Percentiles rank a stretch among this genome's conserved stretches.
Conservation (phyloP, 306 rosid species). For the Trifolium pratense region DNA sequence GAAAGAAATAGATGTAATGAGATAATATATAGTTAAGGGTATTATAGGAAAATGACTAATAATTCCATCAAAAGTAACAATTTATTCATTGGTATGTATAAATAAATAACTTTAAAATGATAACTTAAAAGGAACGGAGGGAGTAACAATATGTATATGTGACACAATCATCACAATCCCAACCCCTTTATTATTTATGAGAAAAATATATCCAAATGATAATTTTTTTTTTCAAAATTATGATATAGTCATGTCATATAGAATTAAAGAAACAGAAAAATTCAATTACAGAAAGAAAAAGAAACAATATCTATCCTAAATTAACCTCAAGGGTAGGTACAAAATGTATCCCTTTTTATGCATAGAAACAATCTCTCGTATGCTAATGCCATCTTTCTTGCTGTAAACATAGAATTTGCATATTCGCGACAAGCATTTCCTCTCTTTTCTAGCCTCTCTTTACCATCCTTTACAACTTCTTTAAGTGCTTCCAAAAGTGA, state of each 20-base stretch:
- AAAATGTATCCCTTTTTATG: constrained; percentile 67
- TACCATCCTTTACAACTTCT: constrained; percentile 68
- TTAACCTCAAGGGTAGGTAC: constrained; percentile 62
- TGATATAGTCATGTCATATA: background rate
- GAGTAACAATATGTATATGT: background rate
- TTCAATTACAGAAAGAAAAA: background rate
- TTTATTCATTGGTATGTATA: background rate
- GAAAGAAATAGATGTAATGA: background rate
- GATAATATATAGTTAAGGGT: background rate
- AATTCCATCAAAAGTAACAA: background rate
- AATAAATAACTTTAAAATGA: background rate
- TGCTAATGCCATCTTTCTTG: constrained; percentile 85
- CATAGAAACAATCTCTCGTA: constrained; percentile 88
- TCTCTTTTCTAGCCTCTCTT: constrained; percentile 60
- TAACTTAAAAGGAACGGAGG: background rate
- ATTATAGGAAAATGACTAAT: background rate
- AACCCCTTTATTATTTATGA: constrained; percentile 12
- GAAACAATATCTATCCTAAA: constrained; percentile 6
- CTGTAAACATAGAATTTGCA: constrained; percentile 83
- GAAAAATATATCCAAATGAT: constrained; percentile 8
- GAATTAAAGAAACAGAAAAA: constrained; percentile 29
- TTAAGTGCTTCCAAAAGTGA: constrained; percentile 73
- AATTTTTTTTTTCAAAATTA: background rate
- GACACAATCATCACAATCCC: background rate
- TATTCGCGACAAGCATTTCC: constrained; percentile 76